Conservation (phyloP, 306 rosid species). For the Hylodesmum podocarpum region DNA sequence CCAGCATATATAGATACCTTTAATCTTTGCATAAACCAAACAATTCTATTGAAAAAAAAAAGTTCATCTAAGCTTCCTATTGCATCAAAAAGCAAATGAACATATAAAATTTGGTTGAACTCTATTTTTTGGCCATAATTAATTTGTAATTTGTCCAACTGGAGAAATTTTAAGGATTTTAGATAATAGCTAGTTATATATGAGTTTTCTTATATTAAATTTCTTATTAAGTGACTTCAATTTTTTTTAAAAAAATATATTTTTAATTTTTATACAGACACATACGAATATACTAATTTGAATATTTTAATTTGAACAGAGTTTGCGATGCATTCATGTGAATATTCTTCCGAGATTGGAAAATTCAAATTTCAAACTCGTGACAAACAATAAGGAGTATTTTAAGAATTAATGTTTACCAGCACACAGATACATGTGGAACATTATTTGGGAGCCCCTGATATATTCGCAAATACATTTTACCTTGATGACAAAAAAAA, state of each 20-base stretch:
- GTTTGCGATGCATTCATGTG: conserved; percentile 20
- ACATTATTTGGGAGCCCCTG: background rate
- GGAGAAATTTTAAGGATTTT: too few species aligned
- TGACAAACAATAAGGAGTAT: background rate
- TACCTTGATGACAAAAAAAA: too few species aligned
- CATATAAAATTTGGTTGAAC: too few species aligned
- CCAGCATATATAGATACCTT: too few species aligned
- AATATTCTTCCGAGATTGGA: conserved; percentile 1
- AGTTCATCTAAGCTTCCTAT: too few species aligned
- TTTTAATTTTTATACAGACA: background rate
- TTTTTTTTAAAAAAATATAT: background rate
- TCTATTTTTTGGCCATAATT: too few species aligned
- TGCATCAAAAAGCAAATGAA: too few species aligned
- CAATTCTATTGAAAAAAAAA: too few species aligned
- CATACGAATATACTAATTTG: background rate
- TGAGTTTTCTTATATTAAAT: background rate
- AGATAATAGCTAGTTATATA: too few species aligned
- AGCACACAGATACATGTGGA: background rate
- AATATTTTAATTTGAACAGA: background rate
- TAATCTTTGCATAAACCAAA: too few species aligned
- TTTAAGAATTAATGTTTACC: background rate
- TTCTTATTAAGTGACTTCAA: background rate
- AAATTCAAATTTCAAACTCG: conserved; percentile 4
- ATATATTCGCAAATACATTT: too few species aligned
- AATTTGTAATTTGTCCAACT: too few species aligned